Percentiles rank a stretch among this genome's conserved stretches.
Conservation (phyloP, 2,329 filamentous ascomycete genomes). For the Diaporthe velutina region DNA sequence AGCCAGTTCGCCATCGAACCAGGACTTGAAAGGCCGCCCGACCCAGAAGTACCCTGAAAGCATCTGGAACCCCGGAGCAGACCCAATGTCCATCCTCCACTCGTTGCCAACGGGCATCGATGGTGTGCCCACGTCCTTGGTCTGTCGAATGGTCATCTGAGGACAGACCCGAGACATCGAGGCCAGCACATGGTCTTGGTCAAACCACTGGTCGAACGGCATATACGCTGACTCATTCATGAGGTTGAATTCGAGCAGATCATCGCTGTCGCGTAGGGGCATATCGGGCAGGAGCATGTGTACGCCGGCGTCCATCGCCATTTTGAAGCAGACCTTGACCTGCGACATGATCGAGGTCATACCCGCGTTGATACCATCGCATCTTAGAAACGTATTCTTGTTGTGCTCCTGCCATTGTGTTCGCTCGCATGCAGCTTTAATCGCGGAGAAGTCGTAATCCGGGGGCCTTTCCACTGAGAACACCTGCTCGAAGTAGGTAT, state of each 20-base stretch:
- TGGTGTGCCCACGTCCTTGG: slow-evolving; percentile 32
- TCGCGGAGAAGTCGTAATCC: slow-evolving; percentile 43
- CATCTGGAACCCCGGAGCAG: slow-evolving; percentile 24
- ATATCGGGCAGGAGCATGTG: slow-evolving; percentile 46
- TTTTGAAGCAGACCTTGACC: slow-evolving; percentile 49
- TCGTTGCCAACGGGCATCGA: slow-evolving; percentile 22
- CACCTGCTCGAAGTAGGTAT: slow-evolving; percentile 49
- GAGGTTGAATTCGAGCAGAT: slow-evolving; percentile 47
- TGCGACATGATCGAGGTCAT: slow-evolving; percentile 49
- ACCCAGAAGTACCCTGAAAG: slow-evolving; percentile 38
- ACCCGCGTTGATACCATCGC: slow-evolving; percentile 46
- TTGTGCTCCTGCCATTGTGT: slow-evolving; percentile 39
- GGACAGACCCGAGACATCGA: slow-evolving; percentile 44
- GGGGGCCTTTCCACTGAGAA: slow-evolving; percentile 44
- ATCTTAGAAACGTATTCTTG: slow-evolving; percentile 44
- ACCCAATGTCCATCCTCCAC: slow-evolving; percentile 32
- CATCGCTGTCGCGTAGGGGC: slow-evolving; percentile 45
- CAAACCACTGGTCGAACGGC: slow-evolving; percentile 48
- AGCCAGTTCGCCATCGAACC: slow-evolving; percentile 33
- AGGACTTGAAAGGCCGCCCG: slow-evolving; percentile 34
- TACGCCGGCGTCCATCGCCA: slow-evolving; percentile 47
- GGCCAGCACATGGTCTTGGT: slow-evolving; percentile 44
- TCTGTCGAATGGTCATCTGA: slow-evolving; percentile 46
- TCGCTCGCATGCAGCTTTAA: slow-evolving; percentile 39
- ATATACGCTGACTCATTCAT: slow-evolving; percentile 44